Evolutionary conservation across 1,139 yeast species (phyloP).

Genomic region (Kodamaea sp.): DNA sequence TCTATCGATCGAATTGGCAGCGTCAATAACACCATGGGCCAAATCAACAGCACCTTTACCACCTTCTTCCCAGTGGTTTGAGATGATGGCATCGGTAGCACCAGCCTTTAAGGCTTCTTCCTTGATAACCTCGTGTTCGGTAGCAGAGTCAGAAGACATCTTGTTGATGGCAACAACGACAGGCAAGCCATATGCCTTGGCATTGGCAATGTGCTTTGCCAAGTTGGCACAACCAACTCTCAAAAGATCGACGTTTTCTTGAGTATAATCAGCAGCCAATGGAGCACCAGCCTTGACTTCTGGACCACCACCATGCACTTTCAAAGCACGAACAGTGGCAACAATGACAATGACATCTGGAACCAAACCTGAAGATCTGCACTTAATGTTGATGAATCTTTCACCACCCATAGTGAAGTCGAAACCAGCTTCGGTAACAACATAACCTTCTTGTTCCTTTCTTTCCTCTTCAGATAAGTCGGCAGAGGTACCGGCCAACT

Average conservation of each 20-base stretch:
- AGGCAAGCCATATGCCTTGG: constrained; percentile 82
- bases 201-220: constrained; percentile 88
- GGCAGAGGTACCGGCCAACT: constrained; percentile 73
- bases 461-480: constrained; percentile 43
- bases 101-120: constrained; percentile 90
- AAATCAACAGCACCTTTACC: constrained; percentile 89
- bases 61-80: constrained; percentile 98
- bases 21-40: constrained; percentile 80
- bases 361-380: constrained; percentile 84
- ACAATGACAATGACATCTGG: constrained; percentile 95
- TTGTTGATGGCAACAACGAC: constrained; percentile 95
- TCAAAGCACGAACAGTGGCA: constrained; percentile 95
- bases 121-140: constrained; percentile 80
- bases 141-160: constrained; percentile 80
- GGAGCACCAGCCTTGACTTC: constrained; percentile 95
- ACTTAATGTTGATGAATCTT: constrained; percentile 92
- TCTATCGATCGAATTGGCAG: constrained; percentile 52
- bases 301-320: constrained; percentile 98
- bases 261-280: constrained; percentile 79
- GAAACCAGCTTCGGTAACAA: constrained; percentile 96
- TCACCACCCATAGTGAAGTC: constrained; percentile 99
- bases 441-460: constrained; percentile 74
- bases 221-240: constrained; percentile 84
- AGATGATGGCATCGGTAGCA: constrained; percentile 87
- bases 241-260: constrained; percentile 82